Conservation (phyloP, 495 filamentous ascomycete genomes). For the Xylaria scruposa region DNA sequence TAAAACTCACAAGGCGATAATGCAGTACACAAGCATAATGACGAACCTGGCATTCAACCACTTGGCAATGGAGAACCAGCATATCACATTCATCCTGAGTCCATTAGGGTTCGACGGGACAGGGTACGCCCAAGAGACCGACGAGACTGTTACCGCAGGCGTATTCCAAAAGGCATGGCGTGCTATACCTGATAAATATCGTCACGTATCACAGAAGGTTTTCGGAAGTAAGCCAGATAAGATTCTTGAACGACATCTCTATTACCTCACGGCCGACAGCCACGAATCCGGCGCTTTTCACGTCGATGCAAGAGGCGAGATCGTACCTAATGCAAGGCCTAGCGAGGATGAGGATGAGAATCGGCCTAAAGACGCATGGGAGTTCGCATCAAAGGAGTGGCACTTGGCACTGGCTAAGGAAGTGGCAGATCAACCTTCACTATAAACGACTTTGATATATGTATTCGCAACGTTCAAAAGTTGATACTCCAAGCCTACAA, state of each 20-base stretch:
- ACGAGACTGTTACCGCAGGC: not conserved
- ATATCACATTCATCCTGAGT: not conserved
- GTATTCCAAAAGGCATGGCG: not conserved
- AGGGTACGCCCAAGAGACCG: not conserved
- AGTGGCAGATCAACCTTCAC: not conserved
- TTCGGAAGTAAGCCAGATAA: not conserved
- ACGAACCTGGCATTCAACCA: constrained; percentile 1
- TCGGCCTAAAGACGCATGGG: not conserved
- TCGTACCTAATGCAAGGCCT: not conserved
- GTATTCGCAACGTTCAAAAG: not conserved
- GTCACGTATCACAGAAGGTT: not conserved
- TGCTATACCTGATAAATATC: not conserved
- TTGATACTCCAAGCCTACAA: not conserved
- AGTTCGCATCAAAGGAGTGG: not conserved
- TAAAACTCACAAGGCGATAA: no score
- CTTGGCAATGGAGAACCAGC: not conserved
- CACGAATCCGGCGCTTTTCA: not conserved
- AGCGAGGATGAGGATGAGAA: not conserved
- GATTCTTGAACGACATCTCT: constrained; percentile 1
- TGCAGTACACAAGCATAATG: not conserved
- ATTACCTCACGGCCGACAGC: not conserved
- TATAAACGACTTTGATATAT: not conserved
- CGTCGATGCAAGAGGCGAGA: not conserved
- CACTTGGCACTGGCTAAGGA: not conserved
- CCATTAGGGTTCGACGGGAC: not conserved